These are phyloP conservation scores for Oxyria digyna DNA, from an alignment of 148 eudicot genomes.

Conservation along the genomic window DNA sequence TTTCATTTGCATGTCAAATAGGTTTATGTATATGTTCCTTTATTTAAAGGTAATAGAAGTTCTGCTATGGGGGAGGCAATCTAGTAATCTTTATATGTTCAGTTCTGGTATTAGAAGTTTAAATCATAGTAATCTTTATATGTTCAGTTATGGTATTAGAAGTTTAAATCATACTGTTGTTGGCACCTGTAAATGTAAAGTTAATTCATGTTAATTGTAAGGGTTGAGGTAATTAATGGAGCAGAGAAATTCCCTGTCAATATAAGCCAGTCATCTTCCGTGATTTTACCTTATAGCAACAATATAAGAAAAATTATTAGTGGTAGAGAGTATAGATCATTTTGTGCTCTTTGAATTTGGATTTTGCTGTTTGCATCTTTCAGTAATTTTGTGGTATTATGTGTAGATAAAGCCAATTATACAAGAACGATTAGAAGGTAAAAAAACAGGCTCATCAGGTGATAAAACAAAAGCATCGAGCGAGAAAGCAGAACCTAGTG, in stretches of 20 bases:
- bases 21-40: too few species aligned
- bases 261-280: too few species aligned
- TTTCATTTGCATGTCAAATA: background rate
- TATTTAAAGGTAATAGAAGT: too few species aligned
- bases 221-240: background rate
- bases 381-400: background rate
- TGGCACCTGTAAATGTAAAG: background rate
- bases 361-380: background rate
- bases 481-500: slow-evolving; percentile 73
- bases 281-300: too few species aligned
- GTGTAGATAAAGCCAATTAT: slow-evolving; percentile 70
- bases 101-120: background rate
- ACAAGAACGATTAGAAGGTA: slow-evolving; percentile 73
- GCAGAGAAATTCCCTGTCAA: background rate
- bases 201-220: background rate
- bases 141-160: background rate
- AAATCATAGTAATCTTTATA: too few species aligned
- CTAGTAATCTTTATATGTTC: background rate
- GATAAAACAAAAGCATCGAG: slow-evolving; percentile 77
- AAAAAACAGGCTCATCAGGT: slow-evolving; percentile 56
- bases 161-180: background rate
- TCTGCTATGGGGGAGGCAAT: background rate
- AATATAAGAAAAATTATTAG: background rate
- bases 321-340: background rate
- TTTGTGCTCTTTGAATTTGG: background rate